These are phyloP conservation scores for Talaromyces borbonicus DNA, from an alignment of 495 filamentous ascomycete genomes.

Conservation along the genomic window DNA sequence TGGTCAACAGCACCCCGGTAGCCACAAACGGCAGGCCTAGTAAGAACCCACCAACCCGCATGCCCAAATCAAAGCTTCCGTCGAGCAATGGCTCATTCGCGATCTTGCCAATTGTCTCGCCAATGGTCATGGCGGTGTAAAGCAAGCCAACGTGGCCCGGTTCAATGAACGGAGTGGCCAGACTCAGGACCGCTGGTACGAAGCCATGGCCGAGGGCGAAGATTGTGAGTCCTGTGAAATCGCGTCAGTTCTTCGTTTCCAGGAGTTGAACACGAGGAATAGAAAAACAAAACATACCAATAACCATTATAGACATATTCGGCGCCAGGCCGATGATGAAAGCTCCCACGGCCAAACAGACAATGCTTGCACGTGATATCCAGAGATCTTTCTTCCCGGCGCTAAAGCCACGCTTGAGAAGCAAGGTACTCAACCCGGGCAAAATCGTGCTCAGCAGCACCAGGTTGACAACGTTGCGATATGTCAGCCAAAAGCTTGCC, in stretches of 20 bases:
- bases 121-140: constrained; percentile 8
- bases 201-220: constrained; percentile 7
- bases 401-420: constrained; percentile 1
- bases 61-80: constrained; percentile 2
- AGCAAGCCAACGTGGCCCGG: constrained; percentile 7
- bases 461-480: constrained; percentile 7
- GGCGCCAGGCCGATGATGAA: constrained; percentile 6
- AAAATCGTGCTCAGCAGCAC: constrained; percentile 4
- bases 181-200: constrained; percentile 5
- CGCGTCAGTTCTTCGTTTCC: background rate
- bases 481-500: constrained; percentile 8
- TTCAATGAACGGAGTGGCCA: constrained; percentile 6
- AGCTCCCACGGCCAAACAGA: constrained; percentile 3
- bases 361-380: constrained; percentile 5
- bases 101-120: constrained; percentile 6
- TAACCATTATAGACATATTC: constrained; percentile 4
- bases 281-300: background rate
- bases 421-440: background rate
- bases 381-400: constrained; percentile 5
- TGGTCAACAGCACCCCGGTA: constrained; percentile 6
- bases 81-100: constrained; percentile 5
- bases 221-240: constrained; percentile 2
- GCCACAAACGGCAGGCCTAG: constrained; percentile 7
- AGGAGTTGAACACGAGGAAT: background rate
- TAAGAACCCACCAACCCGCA: constrained; percentile 4